Conservation (phyloP, 2,329 filamentous ascomycete genomes). For the Colletotrichum zoysiae region DNA sequence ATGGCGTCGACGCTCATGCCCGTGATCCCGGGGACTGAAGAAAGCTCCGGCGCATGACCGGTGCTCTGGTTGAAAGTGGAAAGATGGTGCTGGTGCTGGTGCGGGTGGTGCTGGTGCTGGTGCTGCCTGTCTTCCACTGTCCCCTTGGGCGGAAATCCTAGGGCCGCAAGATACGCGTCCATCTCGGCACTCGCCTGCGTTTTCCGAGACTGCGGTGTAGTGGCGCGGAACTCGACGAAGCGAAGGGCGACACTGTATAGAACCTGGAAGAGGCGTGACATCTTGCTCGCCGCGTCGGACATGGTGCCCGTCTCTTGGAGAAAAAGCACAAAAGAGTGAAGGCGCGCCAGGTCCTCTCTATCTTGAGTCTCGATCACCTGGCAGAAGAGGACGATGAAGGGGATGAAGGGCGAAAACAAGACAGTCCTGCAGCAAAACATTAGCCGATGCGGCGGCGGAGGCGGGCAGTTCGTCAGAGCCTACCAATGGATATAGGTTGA, state of each 20-base stretch:
- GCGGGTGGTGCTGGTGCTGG: slow-evolving; percentile 8
- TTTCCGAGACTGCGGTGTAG: slow-evolving; percentile 47
- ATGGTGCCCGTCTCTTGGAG: slow-evolving; percentile 61
- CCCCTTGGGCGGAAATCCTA: slow-evolving; percentile 56
- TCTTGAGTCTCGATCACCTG: slow-evolving; percentile 62
- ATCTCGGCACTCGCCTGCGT: slow-evolving; percentile 56
- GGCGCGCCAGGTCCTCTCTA: slow-evolving; percentile 58
- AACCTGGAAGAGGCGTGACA: slow-evolving; percentile 69
- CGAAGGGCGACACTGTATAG: slow-evolving; percentile 69
- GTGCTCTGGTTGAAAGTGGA: slow-evolving; percentile 34
- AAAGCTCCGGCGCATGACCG: not conserved
- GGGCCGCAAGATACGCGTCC: slow-evolving; percentile 64
- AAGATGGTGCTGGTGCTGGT: slow-evolving; percentile 4
- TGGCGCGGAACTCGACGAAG: slow-evolving; percentile 67
- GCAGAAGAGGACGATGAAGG: slow-evolving; percentile 67
- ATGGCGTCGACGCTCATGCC: slow-evolving; percentile 11
- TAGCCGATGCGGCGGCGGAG: not conserved
- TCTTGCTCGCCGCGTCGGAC: slow-evolving; percentile 63
- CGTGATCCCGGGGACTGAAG: not conserved
- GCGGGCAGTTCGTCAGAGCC: slow-evolving; percentile 25
- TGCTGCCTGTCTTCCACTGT: not conserved
- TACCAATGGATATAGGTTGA: slow-evolving; percentile 58
- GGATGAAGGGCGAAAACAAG: slow-evolving; percentile 66
- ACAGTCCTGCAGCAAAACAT: slow-evolving; percentile 52
- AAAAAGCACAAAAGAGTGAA: slow-evolving; percentile 64